A percentile compares a stretch with the other conserved stretches of the same genome.
Evolutionary conservation across 495 filamentous ascomycete genomes (phyloP).

Genomic region (Eremomyces bilateralis): DNA sequence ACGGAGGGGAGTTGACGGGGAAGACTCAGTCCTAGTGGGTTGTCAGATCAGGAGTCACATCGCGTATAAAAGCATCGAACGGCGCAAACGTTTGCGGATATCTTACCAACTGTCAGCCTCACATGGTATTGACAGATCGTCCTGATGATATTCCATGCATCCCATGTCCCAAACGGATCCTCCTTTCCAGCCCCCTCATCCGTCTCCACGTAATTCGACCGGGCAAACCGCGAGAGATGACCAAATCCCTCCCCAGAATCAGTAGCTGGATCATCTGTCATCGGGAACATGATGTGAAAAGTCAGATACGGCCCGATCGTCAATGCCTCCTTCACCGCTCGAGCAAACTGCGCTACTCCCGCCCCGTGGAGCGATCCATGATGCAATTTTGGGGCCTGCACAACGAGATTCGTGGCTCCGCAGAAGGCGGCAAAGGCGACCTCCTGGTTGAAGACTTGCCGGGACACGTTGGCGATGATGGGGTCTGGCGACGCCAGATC

Average conservation of each 20-base stretch:
- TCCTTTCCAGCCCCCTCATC: conserved; percentile 18
- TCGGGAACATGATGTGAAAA: conserved; percentile 58
- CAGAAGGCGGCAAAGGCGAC: conserved; percentile 89
- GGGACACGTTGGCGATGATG: conserved; percentile 56
- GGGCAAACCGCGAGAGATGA: conserved; percentile 34
- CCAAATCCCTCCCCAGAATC: conserved; percentile 28
- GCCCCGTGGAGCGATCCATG: conserved; percentile 22
- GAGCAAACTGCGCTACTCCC: conserved; percentile 46
- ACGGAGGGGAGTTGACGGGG: conserved; percentile 57
- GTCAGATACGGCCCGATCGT: conserved; percentile 51
- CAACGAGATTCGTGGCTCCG: conserved; percentile 60
- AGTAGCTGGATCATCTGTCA: conserved; percentile 40
- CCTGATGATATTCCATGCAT: conserved; percentile 78
- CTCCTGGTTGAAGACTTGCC: conserved; percentile 75
- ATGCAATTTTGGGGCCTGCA: conserved; percentile 48
- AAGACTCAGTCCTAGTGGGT: conserved; percentile 29
- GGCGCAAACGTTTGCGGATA: background rate
- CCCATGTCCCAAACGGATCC: conserved; percentile 64
- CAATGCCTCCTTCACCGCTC: conserved; percentile 63
- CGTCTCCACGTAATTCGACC: conserved; percentile 27
- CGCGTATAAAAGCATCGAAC: conserved; percentile 7
- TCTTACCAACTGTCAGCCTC: conserved; percentile 72
- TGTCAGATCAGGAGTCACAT: background rate
- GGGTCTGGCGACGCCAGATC: conserved; percentile 72
- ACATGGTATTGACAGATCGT: conserved; percentile 68